phyloP scores from a whole-genome alignment of 495 filamentous ascomycete genomes.

The Penicillium daleae region DNA sequence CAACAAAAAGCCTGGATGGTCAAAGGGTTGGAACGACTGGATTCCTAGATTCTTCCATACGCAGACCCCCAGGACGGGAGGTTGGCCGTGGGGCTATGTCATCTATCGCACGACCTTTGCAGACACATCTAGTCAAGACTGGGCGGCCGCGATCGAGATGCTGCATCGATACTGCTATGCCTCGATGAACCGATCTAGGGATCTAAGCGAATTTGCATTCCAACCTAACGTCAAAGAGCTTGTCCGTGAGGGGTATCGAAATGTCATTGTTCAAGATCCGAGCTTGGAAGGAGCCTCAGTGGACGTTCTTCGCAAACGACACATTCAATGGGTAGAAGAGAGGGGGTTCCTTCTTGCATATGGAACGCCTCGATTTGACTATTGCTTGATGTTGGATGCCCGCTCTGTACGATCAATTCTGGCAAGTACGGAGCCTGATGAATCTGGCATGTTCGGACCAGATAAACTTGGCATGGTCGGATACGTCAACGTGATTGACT shows the following conservation, averaged over 20 bases:
- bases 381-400: conserved; percentile 11
- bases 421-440: conserved; percentile 15
- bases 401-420: conserved; percentile 17
- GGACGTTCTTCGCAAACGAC: not conserved
- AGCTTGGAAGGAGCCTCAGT: not conserved
- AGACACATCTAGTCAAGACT: not conserved
- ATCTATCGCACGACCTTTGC: not conserved
- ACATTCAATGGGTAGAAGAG: conserved; percentile 10
- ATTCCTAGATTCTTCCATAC: not conserved
- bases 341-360: not conserved
- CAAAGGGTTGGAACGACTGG: not conserved
- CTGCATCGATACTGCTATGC: not conserved
- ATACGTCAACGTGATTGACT: conserved; percentile 10
- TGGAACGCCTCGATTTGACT: conserved; percentile 14
- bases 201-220: not conserved
- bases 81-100: conserved; percentile 1
- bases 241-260: conserved; percentile 1
- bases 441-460: too few species aligned
- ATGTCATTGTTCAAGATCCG: not conserved
- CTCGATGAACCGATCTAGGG: not conserved
- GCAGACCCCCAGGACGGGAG: not conserved
- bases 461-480: not conserved
- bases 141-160: not conserved
- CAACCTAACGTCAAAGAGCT: not conserved
- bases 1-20: not conserved